Conservation (phyloP, 2,329 filamentous ascomycete genomes). For the Stenocarpella maydis region DNA sequence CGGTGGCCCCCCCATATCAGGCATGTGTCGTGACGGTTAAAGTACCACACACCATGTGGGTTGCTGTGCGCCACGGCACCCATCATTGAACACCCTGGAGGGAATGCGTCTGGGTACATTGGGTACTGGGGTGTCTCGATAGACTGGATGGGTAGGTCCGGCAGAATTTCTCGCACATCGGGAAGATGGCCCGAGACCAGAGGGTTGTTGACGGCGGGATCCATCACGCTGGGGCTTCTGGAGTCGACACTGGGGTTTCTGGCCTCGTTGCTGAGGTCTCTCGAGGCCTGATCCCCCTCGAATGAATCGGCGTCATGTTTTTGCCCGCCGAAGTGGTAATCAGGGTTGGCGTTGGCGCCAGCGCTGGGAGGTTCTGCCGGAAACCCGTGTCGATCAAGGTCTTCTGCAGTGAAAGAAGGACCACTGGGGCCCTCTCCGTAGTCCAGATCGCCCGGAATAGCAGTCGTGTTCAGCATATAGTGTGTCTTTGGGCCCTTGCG, state of each 20-base stretch:
- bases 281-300: neutral
- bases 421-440: neutral
- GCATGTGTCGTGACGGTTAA: slow-evolving; percentile 27
- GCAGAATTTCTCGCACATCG: neutral
- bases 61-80: neutral
- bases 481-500: neutral
- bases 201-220: neutral
- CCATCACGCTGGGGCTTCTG: neutral
- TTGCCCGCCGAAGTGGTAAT: neutral
- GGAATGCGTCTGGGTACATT: neutral
- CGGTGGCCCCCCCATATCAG: slow-evolving; percentile 18
- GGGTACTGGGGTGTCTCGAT: neutral
- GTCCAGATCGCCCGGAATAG: neutral
- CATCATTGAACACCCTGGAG: neutral
- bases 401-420: neutral
- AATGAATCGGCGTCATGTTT: too few species aligned
- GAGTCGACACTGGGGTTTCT: neutral
- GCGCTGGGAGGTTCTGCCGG: too few species aligned
- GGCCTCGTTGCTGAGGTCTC: neutral
- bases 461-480: too few species aligned
- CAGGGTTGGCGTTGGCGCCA: neutral
- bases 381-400: too few species aligned
- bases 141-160: neutral
- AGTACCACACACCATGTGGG: slow-evolving; percentile 20
- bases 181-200: neutral